These are phyloP conservation scores for Polytrichum formosum DNA, from an alignment of 225 moss, liverwort and hornwort genomes.

Conservation along the genomic window DNA sequence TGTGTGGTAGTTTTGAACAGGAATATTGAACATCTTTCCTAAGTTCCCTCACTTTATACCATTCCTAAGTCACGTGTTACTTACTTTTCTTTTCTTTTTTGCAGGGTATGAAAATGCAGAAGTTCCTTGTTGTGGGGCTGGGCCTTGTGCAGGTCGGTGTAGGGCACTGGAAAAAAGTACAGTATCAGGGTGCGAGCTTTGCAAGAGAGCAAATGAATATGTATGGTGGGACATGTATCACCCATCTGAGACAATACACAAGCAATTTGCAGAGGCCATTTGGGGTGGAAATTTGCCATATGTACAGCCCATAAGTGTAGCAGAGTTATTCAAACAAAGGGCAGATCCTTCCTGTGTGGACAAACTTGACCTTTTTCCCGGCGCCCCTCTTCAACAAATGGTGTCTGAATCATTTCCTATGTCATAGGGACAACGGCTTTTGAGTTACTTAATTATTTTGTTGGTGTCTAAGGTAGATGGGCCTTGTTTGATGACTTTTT, in stretches of 20 bases:
- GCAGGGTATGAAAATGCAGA: slow-evolving; percentile 51
- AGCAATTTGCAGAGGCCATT: slow-evolving; percentile 48
- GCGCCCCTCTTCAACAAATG: slow-evolving; percentile 46
- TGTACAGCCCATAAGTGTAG: slow-evolving; percentile 27
- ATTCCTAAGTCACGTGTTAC: background rate
- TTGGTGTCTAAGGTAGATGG: too few relatives aligned
- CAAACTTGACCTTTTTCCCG: slow-evolving; percentile 37
- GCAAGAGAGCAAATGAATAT: slow-evolving; percentile 43
- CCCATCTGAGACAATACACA: slow-evolving; percentile 55
- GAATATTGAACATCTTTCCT: too few relatives aligned
- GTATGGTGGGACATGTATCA: slow-evolving; percentile 86
- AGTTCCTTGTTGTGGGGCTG: slow-evolving; percentile 62
- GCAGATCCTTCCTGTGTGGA: slow-evolving; percentile 17
- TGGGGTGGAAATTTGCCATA: slow-evolving; percentile 50
- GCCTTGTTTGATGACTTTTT: too few relatives aligned
- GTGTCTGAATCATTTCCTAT: slow-evolving; percentile 33
- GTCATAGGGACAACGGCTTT: slow-evolving; percentile 7
- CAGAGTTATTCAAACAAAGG: slow-evolving; percentile 26
- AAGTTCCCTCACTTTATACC: background rate
- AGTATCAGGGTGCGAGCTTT: slow-evolving; percentile 29
- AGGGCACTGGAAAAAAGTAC: slow-evolving; percentile 5
- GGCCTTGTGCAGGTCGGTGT: slow-evolving; percentile 48
- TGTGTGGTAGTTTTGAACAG: too few relatives aligned
- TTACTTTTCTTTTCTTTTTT: background rate
- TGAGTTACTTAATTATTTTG: too few relatives aligned